A percentile compares a stretch with the other conserved stretches of the same genome.
phyloP scores from a whole-genome alignment of 805 yeast genomes.

The Candida montana region DNA sequence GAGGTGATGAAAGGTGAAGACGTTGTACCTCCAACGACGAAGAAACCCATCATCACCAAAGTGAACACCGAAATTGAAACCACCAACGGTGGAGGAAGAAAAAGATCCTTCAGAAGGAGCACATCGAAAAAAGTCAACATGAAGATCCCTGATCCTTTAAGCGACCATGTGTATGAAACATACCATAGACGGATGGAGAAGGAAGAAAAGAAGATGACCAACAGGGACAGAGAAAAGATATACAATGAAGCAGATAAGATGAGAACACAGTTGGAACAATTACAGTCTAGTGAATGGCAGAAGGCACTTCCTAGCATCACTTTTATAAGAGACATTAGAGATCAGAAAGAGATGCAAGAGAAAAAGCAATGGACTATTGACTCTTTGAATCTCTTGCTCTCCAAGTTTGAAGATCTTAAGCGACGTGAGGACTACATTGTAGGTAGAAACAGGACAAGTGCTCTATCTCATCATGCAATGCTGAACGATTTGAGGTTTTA shows the following conservation, averaged over 20 bases:
- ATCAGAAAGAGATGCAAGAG: conserved; percentile 41
- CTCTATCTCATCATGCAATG: background rate
- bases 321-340: conserved; percentile 39
- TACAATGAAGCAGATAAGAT: conserved; percentile 49
- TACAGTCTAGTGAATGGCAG: conserved; percentile 43
- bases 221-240: conserved; percentile 48
- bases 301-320: conserved; percentile 43
- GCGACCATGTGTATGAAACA: conserved; percentile 34
- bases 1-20: conserved; percentile 1
- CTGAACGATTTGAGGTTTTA: conserved; percentile 15
- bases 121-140: conserved; percentile 9
- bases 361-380: conserved; percentile 49
- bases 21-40: background rate
- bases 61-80: conserved; percentile 1
- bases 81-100: conserved; percentile 1
- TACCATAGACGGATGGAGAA: conserved; percentile 58
- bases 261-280: conserved; percentile 34
- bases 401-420: conserved; percentile 20
- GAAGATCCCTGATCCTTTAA: conserved; percentile 37
- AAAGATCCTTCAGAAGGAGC: conserved; percentile 12
- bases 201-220: conserved; percentile 53
- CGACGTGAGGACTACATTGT: conserved; percentile 19
- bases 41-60: conserved; percentile 6
- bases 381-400: conserved; percentile 31
- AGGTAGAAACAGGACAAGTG: conserved; percentile 11